A percentile compares a stretch with the other conserved stretches of the same genome.
Conservation (phyloP, 2,329 filamentous ascomycete genomes). For the Fusarium piperis region DNA sequence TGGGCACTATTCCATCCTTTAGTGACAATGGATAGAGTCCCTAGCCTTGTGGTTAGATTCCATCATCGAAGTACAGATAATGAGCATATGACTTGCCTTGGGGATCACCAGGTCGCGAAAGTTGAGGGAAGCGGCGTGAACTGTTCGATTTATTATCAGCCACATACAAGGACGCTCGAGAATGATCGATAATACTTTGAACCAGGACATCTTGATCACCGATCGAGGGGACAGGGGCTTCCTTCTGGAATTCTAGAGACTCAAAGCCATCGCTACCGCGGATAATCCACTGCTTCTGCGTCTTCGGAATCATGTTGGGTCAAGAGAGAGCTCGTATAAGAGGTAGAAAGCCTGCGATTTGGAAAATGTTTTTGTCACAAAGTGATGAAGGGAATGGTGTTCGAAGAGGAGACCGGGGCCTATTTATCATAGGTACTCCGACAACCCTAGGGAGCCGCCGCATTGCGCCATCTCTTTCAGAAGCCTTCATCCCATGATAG, state of each 20-base stretch:
- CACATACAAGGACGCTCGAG: neutral
- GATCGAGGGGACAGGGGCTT: neutral
- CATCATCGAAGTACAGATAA: too few relatives aligned
- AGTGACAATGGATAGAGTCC: neutral
- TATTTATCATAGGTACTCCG: neutral
- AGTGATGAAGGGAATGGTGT: neutral
- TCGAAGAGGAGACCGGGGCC: neutral
- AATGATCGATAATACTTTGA: neutral
- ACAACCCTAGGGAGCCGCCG: neutral
- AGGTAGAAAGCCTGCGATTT: neutral
- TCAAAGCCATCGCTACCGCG: neutral
- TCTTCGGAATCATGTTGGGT: neutral
- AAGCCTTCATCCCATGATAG: neutral
- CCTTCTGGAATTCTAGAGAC: neutral
- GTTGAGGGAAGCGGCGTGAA: neutral
- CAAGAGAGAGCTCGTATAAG: accelerated
- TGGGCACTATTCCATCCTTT: neutral
- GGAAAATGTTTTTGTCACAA: neutral
- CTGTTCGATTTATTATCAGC: neutral
- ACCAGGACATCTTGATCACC: neutral
- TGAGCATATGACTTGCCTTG: neutral
- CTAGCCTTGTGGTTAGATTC: neutral
- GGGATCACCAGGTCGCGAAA: neutral
- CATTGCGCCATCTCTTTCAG: neutral
- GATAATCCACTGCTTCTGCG: neutral